phyloP scores from a whole-genome alignment of 371 early-diverging fungal species.

The Mucor irregularis region DNA sequence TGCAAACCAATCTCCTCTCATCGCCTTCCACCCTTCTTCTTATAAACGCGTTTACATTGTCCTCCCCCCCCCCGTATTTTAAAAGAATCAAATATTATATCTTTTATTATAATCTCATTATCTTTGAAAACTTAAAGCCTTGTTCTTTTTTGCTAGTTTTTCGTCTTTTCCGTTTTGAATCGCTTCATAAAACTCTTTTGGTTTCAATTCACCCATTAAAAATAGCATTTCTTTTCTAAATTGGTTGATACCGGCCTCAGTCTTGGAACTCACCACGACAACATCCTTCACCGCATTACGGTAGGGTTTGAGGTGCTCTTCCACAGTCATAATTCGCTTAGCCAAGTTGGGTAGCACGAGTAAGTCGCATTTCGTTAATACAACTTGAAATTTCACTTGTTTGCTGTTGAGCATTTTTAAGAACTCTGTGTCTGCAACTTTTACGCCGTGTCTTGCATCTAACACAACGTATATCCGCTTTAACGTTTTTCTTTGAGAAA shows the following conservation, averaged over 20 bases:
- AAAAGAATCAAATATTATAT: neutral
- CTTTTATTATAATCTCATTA: slow-evolving; percentile 4
- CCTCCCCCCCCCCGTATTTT: neutral
- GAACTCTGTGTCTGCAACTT: slow-evolving; percentile 62
- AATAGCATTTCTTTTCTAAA: slow-evolving; percentile 62
- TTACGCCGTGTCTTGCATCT: slow-evolving; percentile 82
- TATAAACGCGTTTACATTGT: too few species aligned
- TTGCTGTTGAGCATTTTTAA: slow-evolving; percentile 57
- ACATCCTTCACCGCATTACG: slow-evolving; percentile 54
- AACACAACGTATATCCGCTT: slow-evolving; percentile 72
- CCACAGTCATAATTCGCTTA: slow-evolving; percentile 43
- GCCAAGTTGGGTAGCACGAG: slow-evolving; percentile 66
- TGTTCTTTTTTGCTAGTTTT: slow-evolving; percentile 1
- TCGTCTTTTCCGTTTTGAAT: slow-evolving; percentile 12
- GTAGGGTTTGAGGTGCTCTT: slow-evolving; percentile 39
- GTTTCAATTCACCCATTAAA: slow-evolving; percentile 35
- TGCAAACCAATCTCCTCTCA: too few species aligned
- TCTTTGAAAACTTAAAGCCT: slow-evolving; percentile 2
- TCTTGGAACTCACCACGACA: slow-evolving; percentile 57
- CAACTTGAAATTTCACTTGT: slow-evolving; percentile 69
- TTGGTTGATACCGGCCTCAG: slow-evolving; percentile 58
- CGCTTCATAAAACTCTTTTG: slow-evolving; percentile 27
- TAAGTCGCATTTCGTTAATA: slow-evolving; percentile 82
- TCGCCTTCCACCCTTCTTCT: too few species aligned
- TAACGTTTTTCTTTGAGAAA: slow-evolving; percentile 58